Evolutionary conservation across 805 yeast species (phyloP).

Genomic region (Teunomyces cretensis): DNA sequence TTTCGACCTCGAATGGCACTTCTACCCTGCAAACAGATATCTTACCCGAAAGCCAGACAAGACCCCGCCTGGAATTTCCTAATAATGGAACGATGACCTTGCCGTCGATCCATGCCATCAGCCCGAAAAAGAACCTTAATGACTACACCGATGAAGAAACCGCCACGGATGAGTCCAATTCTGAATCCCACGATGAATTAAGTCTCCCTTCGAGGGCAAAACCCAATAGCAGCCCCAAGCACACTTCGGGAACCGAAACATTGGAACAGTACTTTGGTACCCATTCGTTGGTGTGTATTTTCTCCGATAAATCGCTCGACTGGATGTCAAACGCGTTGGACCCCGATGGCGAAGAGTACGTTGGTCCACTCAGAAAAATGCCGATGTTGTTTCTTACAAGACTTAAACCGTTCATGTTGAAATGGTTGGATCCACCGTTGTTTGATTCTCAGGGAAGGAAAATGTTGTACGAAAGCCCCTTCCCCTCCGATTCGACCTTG

Average conservation of each 20-base stretch:
- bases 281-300: constrained; percentile 36
- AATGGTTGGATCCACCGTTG: constrained; percentile 33
- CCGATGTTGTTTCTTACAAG: constrained; percentile 24
- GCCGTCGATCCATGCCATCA: background rate
- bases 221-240: background rate
- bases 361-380: constrained; percentile 26
- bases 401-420: constrained; percentile 15
- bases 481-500: constrained; percentile 19
- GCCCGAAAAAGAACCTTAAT: background rate
- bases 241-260: background rate
- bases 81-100: background rate
- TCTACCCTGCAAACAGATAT: too few species aligned
- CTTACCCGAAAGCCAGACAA: background rate
- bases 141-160: background rate
- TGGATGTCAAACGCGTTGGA: constrained; percentile 31
- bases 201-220: background rate
- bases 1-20: too few species aligned
- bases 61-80: background rate
- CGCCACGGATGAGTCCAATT: background rate
- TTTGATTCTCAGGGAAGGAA: constrained; percentile 17
- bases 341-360: constrained; percentile 16
- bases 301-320: constrained; percentile 32
- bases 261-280: constrained; percentile 29
- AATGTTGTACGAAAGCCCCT: constrained; percentile 23
- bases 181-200: background rate